Evolutionary conservation across 768 basidiomycete genomes (phyloP), one percentile per base, ranked within the genome.

Genomic region (Lactarius vividus): DNA sequence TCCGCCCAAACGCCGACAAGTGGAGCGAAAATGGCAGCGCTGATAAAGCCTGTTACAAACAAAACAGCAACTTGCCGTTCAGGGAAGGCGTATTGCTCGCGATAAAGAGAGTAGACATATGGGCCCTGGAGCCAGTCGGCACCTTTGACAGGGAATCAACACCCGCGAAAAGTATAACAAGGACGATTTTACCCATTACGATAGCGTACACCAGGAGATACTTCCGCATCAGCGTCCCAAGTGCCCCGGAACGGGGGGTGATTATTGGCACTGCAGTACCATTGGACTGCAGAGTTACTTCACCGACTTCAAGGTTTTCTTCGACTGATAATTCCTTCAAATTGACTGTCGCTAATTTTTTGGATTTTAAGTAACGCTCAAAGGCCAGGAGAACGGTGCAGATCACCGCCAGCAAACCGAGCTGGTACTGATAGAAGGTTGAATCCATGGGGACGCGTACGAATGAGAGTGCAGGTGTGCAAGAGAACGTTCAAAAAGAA

Each of bases 91-190:
- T 89, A 88, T 71, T 90, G 87, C 52, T 89, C 87, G 55, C 80
- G 79, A 73, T 91, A 92, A 0, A 91, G 76, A 18, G 88, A 88
- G 70, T 90, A 92, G 0, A 91, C 79, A 71, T 91, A 91, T 18
- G 90, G 90, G 0, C 90, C 90, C 74, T 91, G 88, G 16, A 91
- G 79, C 88, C 89, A 90, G 74, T 91, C 88, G 44, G 88, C 87
- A 64, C 85, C 88, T 89, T 70, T 42, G 59, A 26, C 37, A 40
- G 16, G 37, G 57, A 37, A 57, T 60, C 39, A 70, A 58, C 31
- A 23, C 33, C 29, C 29, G 18, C 54, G 18, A 37, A n/a, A 40
- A 26, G 33, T 52, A 16, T 42, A 26, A 33, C 1, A 40, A 29
- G 16, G 18, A 55, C 15, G 11, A 58, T 28, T 57, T 42, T 37